Evolutionary conservation across 208 protist species (phyloP).

Genomic region (Wallacemonas collosoma): DNA sequence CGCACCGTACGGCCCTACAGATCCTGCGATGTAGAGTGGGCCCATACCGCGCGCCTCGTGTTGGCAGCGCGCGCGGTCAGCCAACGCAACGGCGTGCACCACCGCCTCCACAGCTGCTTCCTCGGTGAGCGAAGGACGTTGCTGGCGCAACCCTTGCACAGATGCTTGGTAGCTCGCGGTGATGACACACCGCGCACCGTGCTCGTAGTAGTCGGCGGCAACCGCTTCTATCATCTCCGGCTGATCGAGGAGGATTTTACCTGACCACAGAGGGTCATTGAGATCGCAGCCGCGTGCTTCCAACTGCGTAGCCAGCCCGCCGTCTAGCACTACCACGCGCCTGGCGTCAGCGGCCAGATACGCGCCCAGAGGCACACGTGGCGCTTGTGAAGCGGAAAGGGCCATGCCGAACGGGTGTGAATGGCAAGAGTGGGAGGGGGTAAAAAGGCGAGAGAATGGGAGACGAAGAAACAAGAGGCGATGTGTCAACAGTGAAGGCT

Average conservation of each 20-base stretch:
- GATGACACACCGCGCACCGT: constrained; percentile 57
- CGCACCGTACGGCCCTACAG: constrained; percentile 68
- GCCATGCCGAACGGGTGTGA: not conserved
- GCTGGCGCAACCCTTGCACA: constrained; percentile 41
- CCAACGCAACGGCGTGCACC: constrained; percentile 40
- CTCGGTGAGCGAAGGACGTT: constrained; percentile 29
- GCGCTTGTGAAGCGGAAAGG: not conserved
- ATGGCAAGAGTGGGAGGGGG: not conserved
- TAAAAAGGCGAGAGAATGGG: not conserved
- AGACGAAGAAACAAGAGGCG: not conserved
- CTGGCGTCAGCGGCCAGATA: constrained; percentile 27
- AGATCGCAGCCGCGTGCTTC: constrained; percentile 48
- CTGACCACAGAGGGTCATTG: constrained; percentile 65
- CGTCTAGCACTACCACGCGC: constrained; percentile 53
- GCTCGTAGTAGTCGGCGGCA: constrained; percentile 37
- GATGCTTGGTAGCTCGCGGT: constrained; percentile 70
- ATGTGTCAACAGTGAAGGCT: too few relatives aligned
- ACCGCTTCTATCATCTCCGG: constrained; percentile 38
- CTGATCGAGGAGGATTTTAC: constrained; percentile 51
- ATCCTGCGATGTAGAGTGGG: constrained; percentile 57
- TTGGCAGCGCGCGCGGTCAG: constrained; percentile 27
- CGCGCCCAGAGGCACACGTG: not conserved
- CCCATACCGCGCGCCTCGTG: not conserved
- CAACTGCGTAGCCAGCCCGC: constrained; percentile 62
- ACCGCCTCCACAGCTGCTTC: constrained; percentile 32